A percentile compares a stretch with the other conserved stretches of the same genome.
phyloP scores from a whole-genome alignment of 768 basidiomycete species.

The Fomitopsis pulvina region DNA sequence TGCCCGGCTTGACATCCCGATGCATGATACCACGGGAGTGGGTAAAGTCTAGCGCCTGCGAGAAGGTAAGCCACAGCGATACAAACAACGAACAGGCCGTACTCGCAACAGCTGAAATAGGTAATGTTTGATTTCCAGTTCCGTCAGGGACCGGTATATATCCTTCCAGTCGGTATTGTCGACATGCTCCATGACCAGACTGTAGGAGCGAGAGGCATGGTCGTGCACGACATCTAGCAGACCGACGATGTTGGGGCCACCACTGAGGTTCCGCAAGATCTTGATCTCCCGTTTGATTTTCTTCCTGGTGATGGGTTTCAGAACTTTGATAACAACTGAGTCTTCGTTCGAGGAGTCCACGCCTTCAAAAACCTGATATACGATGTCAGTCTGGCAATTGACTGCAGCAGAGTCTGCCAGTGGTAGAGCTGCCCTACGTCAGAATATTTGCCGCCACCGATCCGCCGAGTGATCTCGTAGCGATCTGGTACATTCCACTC shows the following conservation, averaged over 20 bases:
- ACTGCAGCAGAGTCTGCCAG: background rate
- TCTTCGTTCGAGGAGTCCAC: conserved; percentile 86
- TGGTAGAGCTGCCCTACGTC: conserved; percentile 46
- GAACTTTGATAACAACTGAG: conserved; percentile 95
- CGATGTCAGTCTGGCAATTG: background rate
- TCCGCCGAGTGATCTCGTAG: conserved; percentile 94
- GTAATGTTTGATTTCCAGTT: conserved; percentile 93
- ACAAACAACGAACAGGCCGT: conserved; percentile 2
- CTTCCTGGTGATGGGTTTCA: conserved; percentile 99
- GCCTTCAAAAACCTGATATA: conserved; percentile 78
- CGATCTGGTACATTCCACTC: conserved; percentile 96
- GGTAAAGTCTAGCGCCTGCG: conserved; percentile 89
- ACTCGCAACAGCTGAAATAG: conserved; percentile 94
- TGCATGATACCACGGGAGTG: conserved; percentile 99
- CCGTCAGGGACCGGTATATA: conserved; percentile 88
- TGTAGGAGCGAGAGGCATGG: conserved; percentile 90
- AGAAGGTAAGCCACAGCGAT: background rate
- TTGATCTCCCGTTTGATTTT: conserved; percentile 99
- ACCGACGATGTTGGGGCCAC: conserved; percentile 91
- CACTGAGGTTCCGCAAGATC: conserved; percentile 92
- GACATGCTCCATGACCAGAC: conserved; percentile 94
- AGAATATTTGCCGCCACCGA: conserved; percentile 91
- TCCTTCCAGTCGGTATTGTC: conserved; percentile 97
- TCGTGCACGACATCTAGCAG: conserved; percentile 94
- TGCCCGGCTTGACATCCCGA: conserved; percentile 96